Percentiles rank a stretch among this genome's conserved stretches.
phyloP scores from a whole-genome alignment of 306 rosid species.

The Clitoria ternatea region DNA sequence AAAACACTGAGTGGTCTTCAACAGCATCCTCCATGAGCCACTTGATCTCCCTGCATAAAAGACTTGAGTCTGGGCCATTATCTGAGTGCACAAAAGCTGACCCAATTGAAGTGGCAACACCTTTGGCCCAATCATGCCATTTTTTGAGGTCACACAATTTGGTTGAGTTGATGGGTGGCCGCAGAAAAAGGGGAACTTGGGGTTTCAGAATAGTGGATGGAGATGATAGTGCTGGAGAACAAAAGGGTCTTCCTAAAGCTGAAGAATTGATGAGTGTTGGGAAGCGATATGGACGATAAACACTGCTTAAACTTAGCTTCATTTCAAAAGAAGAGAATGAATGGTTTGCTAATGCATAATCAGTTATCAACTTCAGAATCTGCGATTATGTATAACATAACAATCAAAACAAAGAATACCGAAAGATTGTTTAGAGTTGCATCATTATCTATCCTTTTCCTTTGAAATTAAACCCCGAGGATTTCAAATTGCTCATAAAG shows the following conservation, averaged over 20 bases:
- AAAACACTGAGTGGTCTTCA: constrained; percentile 24
- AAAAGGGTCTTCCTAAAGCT: constrained; percentile 28
- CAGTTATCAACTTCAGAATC: background rate
- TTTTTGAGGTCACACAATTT: constrained; percentile 48
- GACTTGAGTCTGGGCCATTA: constrained; percentile 67
- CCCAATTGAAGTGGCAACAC: constrained; percentile 54
- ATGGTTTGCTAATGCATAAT: background rate
- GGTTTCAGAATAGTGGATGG: constrained; percentile 34
- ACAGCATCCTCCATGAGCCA: constrained; percentile 80
- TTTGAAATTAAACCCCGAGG: background rate
- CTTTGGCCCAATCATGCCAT: constrained; percentile 84
- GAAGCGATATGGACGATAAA: constrained; percentile 23
- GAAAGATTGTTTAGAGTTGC: background rate
- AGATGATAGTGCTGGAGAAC: constrained; percentile 25
- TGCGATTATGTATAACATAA: background rate
- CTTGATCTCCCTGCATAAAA: constrained; percentile 66
- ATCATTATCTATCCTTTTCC: background rate
- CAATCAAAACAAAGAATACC: background rate
- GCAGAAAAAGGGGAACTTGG: constrained; percentile 62
- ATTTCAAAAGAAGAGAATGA: constrained; percentile 29
- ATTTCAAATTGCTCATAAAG: background rate
- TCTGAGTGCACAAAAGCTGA: constrained; percentile 58
- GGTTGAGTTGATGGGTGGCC: constrained; percentile 53
- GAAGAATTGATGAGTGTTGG: constrained; percentile 26
- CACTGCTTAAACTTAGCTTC: constrained; percentile 42